Conservation (phyloP, 163 green algal species). For the Coccomyxa subellipsoidea region DNA sequence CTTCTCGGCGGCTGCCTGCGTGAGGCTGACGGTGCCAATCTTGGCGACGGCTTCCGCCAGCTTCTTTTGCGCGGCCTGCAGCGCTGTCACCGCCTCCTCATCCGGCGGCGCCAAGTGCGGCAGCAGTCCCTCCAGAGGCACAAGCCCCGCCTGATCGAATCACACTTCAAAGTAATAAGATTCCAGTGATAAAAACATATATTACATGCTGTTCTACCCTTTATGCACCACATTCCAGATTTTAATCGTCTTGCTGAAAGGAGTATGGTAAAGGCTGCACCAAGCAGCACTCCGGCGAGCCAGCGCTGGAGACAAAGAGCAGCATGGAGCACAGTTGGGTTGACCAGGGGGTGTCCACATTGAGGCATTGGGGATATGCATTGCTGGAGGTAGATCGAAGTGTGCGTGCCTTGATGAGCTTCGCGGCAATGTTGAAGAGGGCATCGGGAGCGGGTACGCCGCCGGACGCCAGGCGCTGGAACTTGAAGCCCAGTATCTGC, state of each 20-base stretch:
- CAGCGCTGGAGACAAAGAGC: no score
- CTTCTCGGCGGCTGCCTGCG: not conserved
- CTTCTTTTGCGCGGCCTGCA: not conserved
- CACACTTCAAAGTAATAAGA: no score
- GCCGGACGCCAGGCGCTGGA: slow-evolving; percentile 15
- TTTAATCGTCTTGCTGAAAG: no score
- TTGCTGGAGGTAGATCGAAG: not conserved
- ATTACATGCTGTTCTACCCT: no score
- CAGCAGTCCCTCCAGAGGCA: slow-evolving; percentile 52
- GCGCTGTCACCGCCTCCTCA: slow-evolving; percentile 19
- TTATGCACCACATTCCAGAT: no score
- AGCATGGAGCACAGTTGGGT: no score
- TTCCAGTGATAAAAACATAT: no score
- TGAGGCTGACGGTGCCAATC: slow-evolving; percentile 43
- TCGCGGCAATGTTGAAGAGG: slow-evolving; percentile 10
- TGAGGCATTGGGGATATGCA: no score
- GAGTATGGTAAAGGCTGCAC: no score
- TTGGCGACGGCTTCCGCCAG: slow-evolving; percentile 22
- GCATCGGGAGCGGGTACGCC: not conserved
- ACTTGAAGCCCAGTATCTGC: slow-evolving; percentile 61
- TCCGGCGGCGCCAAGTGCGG: slow-evolving; percentile 56
- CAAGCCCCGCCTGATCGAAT: slow-evolving; percentile 23
- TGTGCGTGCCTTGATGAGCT: slow-evolving; percentile 19
- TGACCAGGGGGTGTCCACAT: no score
- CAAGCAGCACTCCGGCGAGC: no score